Conservation (phyloP, 164 flowering plant genomes). For the Berberis vulgaris region DNA sequence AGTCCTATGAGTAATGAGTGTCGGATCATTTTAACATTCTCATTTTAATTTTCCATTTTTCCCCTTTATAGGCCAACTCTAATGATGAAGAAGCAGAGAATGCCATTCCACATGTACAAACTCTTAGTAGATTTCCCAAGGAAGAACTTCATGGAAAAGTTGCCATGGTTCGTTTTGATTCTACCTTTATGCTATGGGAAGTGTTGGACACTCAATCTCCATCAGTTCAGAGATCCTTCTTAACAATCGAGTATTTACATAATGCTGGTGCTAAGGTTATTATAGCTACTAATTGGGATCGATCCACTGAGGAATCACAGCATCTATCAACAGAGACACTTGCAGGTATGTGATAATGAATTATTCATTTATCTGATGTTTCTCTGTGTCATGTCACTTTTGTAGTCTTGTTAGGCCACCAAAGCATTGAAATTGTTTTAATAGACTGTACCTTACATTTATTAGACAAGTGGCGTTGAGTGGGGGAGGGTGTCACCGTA, state of each 20-base stretch:
- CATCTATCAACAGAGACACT: constrained; percentile 25
- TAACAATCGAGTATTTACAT: constrained; percentile 50
- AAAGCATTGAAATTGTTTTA: no score
- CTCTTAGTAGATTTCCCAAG: constrained; percentile 50
- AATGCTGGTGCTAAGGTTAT: constrained; percentile 63
- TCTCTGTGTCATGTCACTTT: no score
- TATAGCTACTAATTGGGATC: constrained; percentile 50
- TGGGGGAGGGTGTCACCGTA: no score
- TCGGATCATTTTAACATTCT: not conserved
- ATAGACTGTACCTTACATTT: no score
- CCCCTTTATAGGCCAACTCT: constrained; percentile 19
- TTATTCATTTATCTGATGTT: not conserved
- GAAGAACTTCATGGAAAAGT: constrained; percentile 52
- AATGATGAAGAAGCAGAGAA: constrained; percentile 22
- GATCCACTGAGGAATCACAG: constrained; percentile 11
- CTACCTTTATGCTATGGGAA: constrained; percentile 32
- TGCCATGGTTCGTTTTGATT: constrained; percentile 76
- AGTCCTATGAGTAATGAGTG: not conserved
- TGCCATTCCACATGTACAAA: constrained; percentile 39
- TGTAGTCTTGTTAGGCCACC: no score
- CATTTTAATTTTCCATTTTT: constrained; percentile 1
- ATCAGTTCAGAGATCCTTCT: constrained; percentile 25
- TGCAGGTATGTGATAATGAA: constrained; percentile 40
- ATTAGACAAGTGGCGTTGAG: no score
- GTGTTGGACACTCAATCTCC: constrained; percentile 8